phyloP scores from a whole-genome alignment of 768 basidiomycete species.

The Podaxis sp. region DNA sequence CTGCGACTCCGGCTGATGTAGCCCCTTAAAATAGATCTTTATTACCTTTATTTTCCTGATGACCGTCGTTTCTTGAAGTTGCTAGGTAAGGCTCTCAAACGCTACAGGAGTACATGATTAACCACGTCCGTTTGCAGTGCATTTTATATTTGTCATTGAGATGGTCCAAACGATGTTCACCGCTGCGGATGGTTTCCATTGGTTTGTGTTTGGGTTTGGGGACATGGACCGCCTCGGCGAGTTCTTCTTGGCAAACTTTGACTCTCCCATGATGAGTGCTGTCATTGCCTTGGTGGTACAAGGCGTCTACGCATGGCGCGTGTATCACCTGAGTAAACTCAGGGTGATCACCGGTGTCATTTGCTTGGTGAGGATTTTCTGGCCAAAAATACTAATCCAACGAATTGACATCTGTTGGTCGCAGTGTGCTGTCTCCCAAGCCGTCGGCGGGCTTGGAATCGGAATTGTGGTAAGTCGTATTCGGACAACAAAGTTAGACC shows the following conservation, averaged over 20 bases:
- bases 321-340: constrained; percentile 1
- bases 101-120: not conserved
- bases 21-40: not conserved
- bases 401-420: not conserved
- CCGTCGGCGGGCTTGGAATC: not conserved
- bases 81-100: not conserved
- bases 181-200: constrained; percentile 11
- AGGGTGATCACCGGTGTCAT: not conserved
- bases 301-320: constrained; percentile 7
- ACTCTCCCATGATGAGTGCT: not conserved
- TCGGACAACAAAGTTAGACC: not conserved
- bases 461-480: constrained; percentile 6
- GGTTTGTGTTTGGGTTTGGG: constrained; percentile 13
- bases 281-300: not conserved
- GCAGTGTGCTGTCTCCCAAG: not conserved
- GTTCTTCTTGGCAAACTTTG: constrained; percentile 4
- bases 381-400: not conserved
- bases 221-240: not conserved
- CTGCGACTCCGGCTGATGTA: not conserved
- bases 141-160: constrained; percentile 7
- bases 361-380: not conserved
- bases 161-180: constrained; percentile 5
- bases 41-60: constrained; percentile 6
- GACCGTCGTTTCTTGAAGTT: constrained; percentile 7
- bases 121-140: not conserved